Base-by-base conservation (phyloP, 352 stramenopile genomes). In the Phytophthora citricola region DNA sequence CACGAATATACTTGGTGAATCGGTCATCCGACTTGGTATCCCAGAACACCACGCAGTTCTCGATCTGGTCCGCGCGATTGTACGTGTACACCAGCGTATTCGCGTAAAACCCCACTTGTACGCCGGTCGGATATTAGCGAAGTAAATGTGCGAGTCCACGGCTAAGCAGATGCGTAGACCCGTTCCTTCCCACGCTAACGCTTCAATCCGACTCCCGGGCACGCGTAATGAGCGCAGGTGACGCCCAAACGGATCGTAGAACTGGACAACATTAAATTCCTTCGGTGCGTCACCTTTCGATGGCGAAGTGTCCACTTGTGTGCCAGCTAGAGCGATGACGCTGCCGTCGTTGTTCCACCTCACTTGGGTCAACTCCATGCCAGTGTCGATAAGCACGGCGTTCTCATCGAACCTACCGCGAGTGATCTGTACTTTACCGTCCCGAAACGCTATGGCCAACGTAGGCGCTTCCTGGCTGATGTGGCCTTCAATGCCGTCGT, bases 71-170 rank as follows among this genome's bases (percentile, higher is more conserved):
- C 5, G 89, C 67, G 24, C 88, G 90, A 48, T 93, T 93, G 84
- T 97, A 97, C 55, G 92, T 91, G 72, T 97, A 97, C 14, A 95
- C 91, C 45, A 98, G 63, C n/a, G 91, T 96, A 54, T 93, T 91
- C 14, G 76, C 69, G 56, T 96, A 97, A 55, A 88, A 97, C 11
- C 89, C 92, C 92, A 98, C 44, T 92, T 93, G 80, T 98, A 98
- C 38, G 88, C 85, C 17, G 87, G 91, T 6, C 95, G 89, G 45
- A 98, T 95, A 75, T 98, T 98, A 34, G 94, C 95, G 75, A 98
- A 98, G 81, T 97, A 98, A 51, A 98, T 98, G 79, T 96, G 93
- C 17, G 90, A 94, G 73, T 98, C 95, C 20, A 98, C 93, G 0
- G 95, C 95, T 15, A 98, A 67, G 40, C 94, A 97, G 41, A 98